Evolutionary conservation across 2,329 filamentous ascomycete genomes (phyloP).

Genomic region (Aaosphaeria arxii): DNA sequence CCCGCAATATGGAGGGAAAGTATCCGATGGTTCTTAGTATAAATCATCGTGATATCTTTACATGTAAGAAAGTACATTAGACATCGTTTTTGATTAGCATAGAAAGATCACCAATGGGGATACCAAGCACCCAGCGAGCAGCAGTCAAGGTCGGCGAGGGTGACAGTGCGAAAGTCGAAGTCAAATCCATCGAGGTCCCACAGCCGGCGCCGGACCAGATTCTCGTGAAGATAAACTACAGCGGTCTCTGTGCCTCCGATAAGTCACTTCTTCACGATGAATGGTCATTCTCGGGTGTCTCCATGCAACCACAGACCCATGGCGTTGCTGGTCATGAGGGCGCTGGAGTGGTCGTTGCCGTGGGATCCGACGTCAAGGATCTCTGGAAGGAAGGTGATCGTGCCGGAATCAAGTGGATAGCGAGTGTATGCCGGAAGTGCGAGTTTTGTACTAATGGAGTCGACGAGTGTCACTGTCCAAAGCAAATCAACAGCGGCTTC

Average conservation of each 20-base stretch:
- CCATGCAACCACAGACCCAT: slow-evolving; percentile 67
- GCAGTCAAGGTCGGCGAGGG: slow-evolving; percentile 32
- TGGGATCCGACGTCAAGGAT: slow-evolving; percentile 72
- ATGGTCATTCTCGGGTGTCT: slow-evolving; percentile 33
- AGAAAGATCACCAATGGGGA: slow-evolving; percentile 13
- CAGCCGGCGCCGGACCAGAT: slow-evolving; percentile 28
- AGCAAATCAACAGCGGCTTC: slow-evolving; percentile 66
- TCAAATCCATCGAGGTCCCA: slow-evolving; percentile 29
- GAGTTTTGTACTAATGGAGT: slow-evolving; percentile 70
- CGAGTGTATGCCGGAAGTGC: slow-evolving; percentile 78
- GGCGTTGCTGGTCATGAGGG: slow-evolving; percentile 71
- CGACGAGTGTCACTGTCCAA: slow-evolving; percentile 43
- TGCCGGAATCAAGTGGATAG: slow-evolving; percentile 67
- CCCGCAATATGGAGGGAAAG: not conserved
- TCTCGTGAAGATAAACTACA: slow-evolving; percentile 36
- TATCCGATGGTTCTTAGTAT: not conserved
- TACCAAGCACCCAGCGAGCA: slow-evolving; percentile 34
- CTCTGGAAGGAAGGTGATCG: slow-evolving; percentile 56
- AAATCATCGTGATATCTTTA: not conserved
- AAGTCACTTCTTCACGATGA: slow-evolving; percentile 38
- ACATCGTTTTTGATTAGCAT: not conserved
- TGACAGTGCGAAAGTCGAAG: slow-evolving; percentile 13
- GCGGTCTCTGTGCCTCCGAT: slow-evolving; percentile 31
- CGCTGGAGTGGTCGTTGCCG: slow-evolving; percentile 76
- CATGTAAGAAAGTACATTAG: not conserved